Conservation (phyloP, 768 basidiomycete species). For the Suillus placidus region DNA sequence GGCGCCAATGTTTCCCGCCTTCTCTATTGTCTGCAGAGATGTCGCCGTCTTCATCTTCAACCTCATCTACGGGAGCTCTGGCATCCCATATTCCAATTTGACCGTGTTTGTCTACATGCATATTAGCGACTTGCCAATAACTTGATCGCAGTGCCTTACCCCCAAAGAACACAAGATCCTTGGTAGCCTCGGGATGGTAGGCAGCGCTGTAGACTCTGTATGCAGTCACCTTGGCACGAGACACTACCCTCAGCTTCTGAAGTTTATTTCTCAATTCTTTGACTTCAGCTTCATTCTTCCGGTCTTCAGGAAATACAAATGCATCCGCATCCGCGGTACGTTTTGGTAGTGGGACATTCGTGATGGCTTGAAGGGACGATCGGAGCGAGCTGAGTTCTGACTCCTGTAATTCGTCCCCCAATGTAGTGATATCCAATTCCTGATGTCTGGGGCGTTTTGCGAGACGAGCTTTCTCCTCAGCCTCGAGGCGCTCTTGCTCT, state of each 20-base stretch:
- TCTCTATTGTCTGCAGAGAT: slow-evolving; percentile 46
- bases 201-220: slow-evolving; percentile 76
- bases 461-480: slow-evolving; percentile 61
- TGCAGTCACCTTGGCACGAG: slow-evolving; percentile 79
- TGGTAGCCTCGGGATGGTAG: slow-evolving; percentile 79
- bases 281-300: slow-evolving; percentile 51
- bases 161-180: slow-evolving; percentile 87
- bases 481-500: slow-evolving; percentile 62
- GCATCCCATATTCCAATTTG: slow-evolving; percentile 88
- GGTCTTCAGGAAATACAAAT: slow-evolving; percentile 51
- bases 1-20: slow-evolving; percentile 77
- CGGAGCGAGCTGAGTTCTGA: slow-evolving; percentile 52
- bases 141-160: slow-evolving; percentile 42
- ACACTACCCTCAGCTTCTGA: slow-evolving; percentile 60
- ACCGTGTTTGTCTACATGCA: slow-evolving; percentile 73
- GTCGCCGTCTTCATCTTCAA: slow-evolving; percentile 64
- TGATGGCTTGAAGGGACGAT: slow-evolving; percentile 43
- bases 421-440: slow-evolving; percentile 59
- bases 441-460: slow-evolving; percentile 72
- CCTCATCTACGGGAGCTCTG: slow-evolving; percentile 66
- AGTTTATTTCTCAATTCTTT: slow-evolving; percentile 57
- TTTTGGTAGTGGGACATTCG: slow-evolving; percentile 40
- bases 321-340: slow-evolving; percentile 49
- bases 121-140: not conserved
- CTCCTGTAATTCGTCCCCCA: slow-evolving; percentile 47